Evolutionary conservation across 345 rosid species (phyloP), one percentile per base, ranked within the genome.

Genomic region (Boechera retrofracta): DNA sequence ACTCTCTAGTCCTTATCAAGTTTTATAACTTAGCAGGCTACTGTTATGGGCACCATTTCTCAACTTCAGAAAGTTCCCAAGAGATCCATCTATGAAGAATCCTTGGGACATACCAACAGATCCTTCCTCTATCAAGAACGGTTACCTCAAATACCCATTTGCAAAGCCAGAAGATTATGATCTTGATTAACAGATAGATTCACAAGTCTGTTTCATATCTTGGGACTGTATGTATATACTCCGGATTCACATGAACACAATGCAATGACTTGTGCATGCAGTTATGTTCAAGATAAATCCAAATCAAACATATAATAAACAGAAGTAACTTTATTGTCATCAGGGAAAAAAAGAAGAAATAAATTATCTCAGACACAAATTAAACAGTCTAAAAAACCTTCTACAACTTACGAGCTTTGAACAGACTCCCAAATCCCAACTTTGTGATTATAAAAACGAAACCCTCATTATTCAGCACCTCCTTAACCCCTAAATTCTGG

Each of bases 41-140:
- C 5, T 89, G 67, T 60, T 94, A 2, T 89, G 98, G 98, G 97
- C 97, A 54, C 95, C 95, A 71, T 94, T 92, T 82, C 83, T 92
- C 52, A 94, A 89, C 93, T 89, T 89, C 87, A 89, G 97, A 79
- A 94, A 88, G 71, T 84, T 91, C 64, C 98, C 98, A 7, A 76
- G 97, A 66, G 97, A 94, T 86, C 92, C 97, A 78, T 67, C 83
- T 11, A 41, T 88, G 92, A 87, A 88, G 86, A 74, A 87, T 64
- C 97, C 97, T 10, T 91, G 98, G 98, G 87, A 88, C 28, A 75
- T 52, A 35, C 97, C 97, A n/a, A 83, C 84, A 77, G 86, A 90
- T 48, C 96, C 94, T 53, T 82, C 85, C 1, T 26, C 67, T 44
- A 76, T 90, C 29, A 88, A 86, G 75, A 87, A 81, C 73, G 74